Conservation (phyloP, 805 yeast genomes). For the Metschnikowia koreensis region DNA sequence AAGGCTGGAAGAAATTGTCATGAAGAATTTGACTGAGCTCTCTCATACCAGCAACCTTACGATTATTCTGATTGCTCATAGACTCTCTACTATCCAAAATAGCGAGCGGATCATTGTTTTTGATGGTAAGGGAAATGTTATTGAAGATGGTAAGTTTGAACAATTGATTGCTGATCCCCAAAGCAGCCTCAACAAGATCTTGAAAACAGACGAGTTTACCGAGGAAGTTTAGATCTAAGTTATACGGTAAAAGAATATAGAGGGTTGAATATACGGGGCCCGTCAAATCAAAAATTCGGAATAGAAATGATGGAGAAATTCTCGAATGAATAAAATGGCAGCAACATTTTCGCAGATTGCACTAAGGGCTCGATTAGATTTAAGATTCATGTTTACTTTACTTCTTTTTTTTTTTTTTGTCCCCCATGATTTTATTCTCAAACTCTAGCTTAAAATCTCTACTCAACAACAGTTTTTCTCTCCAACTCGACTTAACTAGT, state of each 20-base stretch:
- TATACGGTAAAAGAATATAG: background rate
- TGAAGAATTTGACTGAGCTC: slow-evolving; percentile 62
- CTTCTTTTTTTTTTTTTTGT: too few species aligned
- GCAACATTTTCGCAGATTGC: background rate
- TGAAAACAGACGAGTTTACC: slow-evolving; percentile 28
- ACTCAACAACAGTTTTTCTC: too few species aligned
- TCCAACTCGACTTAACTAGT: too few species aligned
- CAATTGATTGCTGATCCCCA: slow-evolving; percentile 46
- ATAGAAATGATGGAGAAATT: background rate
- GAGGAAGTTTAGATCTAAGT: slow-evolving; percentile 4
- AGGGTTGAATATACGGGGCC: background rate
- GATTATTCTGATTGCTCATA: slow-evolving; percentile 86
- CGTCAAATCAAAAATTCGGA: background rate
- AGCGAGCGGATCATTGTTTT: slow-evolving; percentile 80
- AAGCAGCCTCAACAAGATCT: slow-evolving; percentile 45
- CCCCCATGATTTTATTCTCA: too few species aligned
- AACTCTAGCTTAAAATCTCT: too few species aligned
- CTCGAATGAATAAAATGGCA: too few species aligned
- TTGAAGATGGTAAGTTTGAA: slow-evolving; percentile 63
- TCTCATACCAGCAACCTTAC: slow-evolving; percentile 49
- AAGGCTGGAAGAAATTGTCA: slow-evolving; percentile 81
- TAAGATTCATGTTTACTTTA: too few species aligned
- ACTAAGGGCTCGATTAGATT: background rate
- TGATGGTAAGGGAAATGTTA: slow-evolving; percentile 51
- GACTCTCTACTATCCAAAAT: slow-evolving; percentile 82